Conservation (phyloP, 306 rosid species). For the Cicer bijugum region DNA sequence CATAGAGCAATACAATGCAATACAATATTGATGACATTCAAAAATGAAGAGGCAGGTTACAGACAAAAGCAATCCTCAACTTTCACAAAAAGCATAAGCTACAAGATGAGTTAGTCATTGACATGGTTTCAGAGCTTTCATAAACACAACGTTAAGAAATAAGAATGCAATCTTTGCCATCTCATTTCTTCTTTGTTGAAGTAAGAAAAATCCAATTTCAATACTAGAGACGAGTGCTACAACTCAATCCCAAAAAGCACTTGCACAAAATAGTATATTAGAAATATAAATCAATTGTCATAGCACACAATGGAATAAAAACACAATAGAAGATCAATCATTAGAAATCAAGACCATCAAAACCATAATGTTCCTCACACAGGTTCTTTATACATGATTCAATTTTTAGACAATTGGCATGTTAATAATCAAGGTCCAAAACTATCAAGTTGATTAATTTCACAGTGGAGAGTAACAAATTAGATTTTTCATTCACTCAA, state of each 20-base stretch:
- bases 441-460: neutral
- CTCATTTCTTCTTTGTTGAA: neutral
- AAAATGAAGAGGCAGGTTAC: slow-evolving; percentile 4
- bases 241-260: neutral
- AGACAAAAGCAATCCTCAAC: neutral
- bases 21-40: slow-evolving; percentile 12
- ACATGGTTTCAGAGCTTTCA: neutral
- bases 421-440: neutral
- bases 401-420: neutral
- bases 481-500: neutral
- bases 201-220: neutral
- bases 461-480: neutral
- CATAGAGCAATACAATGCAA: slow-evolving; percentile 4
- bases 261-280: neutral
- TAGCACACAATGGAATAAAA: slow-evolving; percentile 7
- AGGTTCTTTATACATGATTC: neutral
- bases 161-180: neutral
- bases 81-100: slow-evolving; percentile 22
- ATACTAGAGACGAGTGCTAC: neutral
- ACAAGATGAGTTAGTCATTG: neutral
- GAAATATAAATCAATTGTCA: neutral
- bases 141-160: slow-evolving; percentile 1
- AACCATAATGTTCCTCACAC: neutral
- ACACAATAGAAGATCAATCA: neutral
- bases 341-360: neutral